These are phyloP conservation scores for Trametes punicea DNA, from an alignment of 768 basidiomycete genomes.

Conservation along the genomic window DNA sequence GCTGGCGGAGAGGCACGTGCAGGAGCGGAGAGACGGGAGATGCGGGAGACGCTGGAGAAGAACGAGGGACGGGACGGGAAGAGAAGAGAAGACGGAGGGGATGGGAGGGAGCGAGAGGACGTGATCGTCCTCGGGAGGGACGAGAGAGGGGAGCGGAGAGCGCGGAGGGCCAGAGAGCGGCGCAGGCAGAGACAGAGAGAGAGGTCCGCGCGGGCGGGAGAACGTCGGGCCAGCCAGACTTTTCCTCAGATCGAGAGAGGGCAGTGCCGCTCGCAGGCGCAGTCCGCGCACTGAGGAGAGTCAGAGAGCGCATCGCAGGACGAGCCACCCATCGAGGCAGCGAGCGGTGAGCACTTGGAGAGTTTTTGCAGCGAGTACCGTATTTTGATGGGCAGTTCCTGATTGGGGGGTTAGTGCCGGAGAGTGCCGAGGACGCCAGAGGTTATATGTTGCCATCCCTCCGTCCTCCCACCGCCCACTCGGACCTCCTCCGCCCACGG, in stretches of 20 bases:
- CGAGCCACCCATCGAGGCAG: background rate
- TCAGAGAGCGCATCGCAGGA: background rate
- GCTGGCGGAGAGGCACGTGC: background rate
- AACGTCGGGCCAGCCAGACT: background rate
- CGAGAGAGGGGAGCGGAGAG: background rate
- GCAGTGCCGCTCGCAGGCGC: background rate
- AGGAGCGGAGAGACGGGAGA: background rate
- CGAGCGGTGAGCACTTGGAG: background rate
- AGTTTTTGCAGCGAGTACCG: too few species aligned
- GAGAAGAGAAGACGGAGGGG: background rate
- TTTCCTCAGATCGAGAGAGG: background rate
- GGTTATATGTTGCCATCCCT: slow-evolving; percentile 16
- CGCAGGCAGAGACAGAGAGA: background rate
- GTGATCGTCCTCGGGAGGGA: background rate
- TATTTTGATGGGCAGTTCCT: background rate
- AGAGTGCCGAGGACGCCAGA: slow-evolving; percentile 10
- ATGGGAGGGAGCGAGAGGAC: background rate
- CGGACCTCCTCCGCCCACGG: slow-evolving; percentile 1
- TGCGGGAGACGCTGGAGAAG: background rate
- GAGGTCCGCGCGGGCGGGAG: slow-evolving; percentile 1
- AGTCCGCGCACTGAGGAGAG: background rate
- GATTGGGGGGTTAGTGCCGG: slow-evolving; percentile 2
- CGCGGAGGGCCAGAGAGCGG: background rate
- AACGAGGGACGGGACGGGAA: background rate
- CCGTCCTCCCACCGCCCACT: too few species aligned